Percentiles rank a stretch among this genome's conserved stretches.
Evolutionary conservation across 1,284 basidiomycete species (phyloP).

Genomic region (Pascua guehoae): DNA sequence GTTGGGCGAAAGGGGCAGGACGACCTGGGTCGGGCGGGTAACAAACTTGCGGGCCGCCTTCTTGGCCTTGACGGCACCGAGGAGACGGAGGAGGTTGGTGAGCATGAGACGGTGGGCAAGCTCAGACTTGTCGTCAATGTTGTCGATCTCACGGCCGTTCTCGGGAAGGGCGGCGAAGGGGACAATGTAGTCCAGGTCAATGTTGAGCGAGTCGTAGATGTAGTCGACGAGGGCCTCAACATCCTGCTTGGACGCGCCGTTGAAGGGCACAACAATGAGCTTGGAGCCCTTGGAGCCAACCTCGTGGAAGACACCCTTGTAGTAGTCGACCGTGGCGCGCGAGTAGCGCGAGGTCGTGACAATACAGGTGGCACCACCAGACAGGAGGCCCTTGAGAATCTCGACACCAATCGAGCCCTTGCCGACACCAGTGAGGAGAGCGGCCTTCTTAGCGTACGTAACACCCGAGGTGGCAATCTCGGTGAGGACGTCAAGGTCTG

Average conservation of each 20-base stretch:
- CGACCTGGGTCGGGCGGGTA: conserved; percentile 95
- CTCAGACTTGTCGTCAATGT: conserved; percentile 94
- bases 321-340: conserved; percentile 93
- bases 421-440: conserved; percentile 93
- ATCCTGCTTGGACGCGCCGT: conserved; percentile 92
- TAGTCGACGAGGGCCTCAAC: conserved; percentile 96
- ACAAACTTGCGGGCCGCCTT: conserved; percentile 95
- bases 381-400: conserved; percentile 91
- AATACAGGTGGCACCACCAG: conserved; percentile 92
- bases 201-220: conserved; percentile 87
- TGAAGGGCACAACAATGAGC: conserved; percentile 96
- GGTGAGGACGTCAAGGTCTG: conserved; percentile 84
- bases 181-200: conserved; percentile 97
- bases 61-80: conserved; percentile 96
- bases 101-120: conserved; percentile 97
- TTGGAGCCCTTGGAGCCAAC: conserved; percentile 91
- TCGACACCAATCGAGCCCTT: conserved; percentile 97
- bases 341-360: conserved; percentile 96
- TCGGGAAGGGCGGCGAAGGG: conserved; percentile 98
- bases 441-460: conserved; percentile 98
- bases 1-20: conserved; percentile 94
- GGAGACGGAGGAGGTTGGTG: conserved; percentile 84
- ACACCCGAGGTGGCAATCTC: conserved; percentile 98
- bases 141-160: conserved; percentile 96
- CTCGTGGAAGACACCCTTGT: conserved; percentile 95